Evolutionary conservation across 306 rosid species (phyloP), one percentile per base, ranked within the genome.

Genomic region (Castanopsis chinensis): DNA sequence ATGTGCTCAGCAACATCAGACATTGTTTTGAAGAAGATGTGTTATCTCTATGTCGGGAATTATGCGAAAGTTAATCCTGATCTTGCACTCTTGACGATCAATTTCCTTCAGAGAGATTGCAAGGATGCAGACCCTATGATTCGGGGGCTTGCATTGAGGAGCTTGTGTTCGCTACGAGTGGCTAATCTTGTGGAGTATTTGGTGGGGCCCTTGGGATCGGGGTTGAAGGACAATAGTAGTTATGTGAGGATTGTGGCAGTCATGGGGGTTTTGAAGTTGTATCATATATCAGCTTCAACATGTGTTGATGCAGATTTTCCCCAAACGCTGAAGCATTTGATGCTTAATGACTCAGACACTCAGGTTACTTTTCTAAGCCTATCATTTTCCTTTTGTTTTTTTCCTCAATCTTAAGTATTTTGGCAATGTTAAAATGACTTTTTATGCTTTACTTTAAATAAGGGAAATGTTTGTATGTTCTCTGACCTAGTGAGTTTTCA

Each of bases 41-140:
- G 99, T 79, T 96, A 96, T 85, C 87, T 96, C 3, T 96, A 96
- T 83, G 99, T 96, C 80, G 98, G 99, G 65, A 96, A 93, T 75
- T 96, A 91, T 72, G 99, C 99, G 1, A 91, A 91, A 92, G 98
- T 74, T 61, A 96, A 96, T 85, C 99, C 99, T 27, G 97, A 96
- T 84, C 97, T 96, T 20, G 96, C 99, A 18, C 89, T 96, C 59
- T 87, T 96, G 93, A 96, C 99, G 0, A 96, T 96, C 83, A 96
- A 96, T 79, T 96, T 96, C 83, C 94, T 96, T 59, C 99, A 96
- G 87, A 91, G 98, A 86, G 99, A 96, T 82, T 96, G 99, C 89
- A 93, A 96, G 96, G 99, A 96, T 15, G 90, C 82, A 74, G 98
- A 96, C 81, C 99, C 99, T 0, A 96, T 93, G 97, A 96, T 96